A percentile compares a stretch with the other conserved stretches of the same genome.
Evolutionary conservation across 2,329 filamentous ascomycete genomes (phyloP).

Genomic region (Paraphaeosphaeria minitans): DNA sequence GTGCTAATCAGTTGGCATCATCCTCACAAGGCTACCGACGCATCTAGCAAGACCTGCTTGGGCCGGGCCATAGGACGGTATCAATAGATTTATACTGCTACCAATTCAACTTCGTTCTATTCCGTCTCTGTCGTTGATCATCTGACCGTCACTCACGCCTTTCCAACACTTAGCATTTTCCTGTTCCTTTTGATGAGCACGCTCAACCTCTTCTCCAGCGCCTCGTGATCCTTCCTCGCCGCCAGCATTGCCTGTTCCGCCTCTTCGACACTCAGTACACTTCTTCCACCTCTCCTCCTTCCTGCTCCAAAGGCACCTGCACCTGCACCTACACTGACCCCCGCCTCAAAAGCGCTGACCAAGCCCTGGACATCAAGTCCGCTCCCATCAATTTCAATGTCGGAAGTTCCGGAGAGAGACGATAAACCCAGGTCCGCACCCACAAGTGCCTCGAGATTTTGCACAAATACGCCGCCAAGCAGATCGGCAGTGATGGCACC

Average conservation of each 20-base stretch:
- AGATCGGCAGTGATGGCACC: conserved; percentile 42
- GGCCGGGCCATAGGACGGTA: not conserved
- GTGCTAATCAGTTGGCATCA: not conserved
- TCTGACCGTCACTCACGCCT: not conserved
- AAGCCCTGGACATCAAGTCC: conserved; percentile 32
- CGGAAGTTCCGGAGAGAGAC: conserved; percentile 27
- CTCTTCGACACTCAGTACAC: conserved; percentile 42
- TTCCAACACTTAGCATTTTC: conserved; percentile 29
- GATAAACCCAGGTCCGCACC: conserved; percentile 37
- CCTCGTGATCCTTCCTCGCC: conserved; percentile 44
- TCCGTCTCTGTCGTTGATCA: not conserved
- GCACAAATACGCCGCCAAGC: conserved; percentile 42
- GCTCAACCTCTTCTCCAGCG: conserved; percentile 43
- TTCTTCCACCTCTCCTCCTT: conserved; percentile 25
- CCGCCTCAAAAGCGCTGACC: conserved; percentile 30
- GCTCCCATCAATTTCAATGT: conserved; percentile 13
- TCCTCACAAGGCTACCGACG: not conserved
- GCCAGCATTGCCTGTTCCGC: conserved; percentile 42
- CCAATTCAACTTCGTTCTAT: not conserved
- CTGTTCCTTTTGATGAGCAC: conserved; percentile 46
- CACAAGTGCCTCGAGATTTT: conserved; percentile 43
- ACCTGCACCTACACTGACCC: conserved; percentile 9
- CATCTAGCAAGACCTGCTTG: not conserved
- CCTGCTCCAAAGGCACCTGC: conserved; percentile 17
- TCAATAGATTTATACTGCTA: not conserved